Evolutionary conservation across 441 rosid species (phyloP).

Genomic region (Eruca vesicaria): DNA sequence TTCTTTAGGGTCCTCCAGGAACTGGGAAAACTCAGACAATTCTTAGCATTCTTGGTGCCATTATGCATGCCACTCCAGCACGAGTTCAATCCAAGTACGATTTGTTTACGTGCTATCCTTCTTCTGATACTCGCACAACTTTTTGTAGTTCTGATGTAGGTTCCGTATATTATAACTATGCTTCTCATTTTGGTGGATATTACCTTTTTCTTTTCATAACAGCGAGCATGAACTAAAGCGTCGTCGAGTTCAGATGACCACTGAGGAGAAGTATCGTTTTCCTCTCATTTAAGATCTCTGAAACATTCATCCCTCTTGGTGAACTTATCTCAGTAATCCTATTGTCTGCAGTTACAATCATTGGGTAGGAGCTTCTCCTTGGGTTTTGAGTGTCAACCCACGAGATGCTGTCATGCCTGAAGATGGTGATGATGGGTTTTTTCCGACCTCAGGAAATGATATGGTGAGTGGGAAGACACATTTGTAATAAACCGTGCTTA

Average conservation of each 20-base stretch:
- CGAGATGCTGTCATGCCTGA: conserved; percentile 81
- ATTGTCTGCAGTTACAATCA: conserved; percentile 56
- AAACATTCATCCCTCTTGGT: neutral
- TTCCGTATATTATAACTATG: neutral
- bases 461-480: conserved; percentile 52
- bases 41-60: conserved; percentile 89
- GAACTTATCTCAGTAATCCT: conserved; percentile 19
- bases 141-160: neutral
- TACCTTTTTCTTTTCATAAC: conserved; percentile 16
- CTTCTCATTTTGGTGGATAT: conserved; percentile 10
- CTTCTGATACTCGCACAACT: neutral
- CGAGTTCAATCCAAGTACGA: conserved; percentile 69
- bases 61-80: conserved; percentile 93
- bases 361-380: conserved; percentile 86
- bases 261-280: conserved; percentile 70
- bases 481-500: neutral
- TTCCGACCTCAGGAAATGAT: conserved; percentile 90
- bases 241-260: conserved; percentile 56
- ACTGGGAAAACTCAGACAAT: conserved; percentile 98
- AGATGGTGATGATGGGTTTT: conserved; percentile 88
- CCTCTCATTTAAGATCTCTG: conserved; percentile 9
- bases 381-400: conserved; percentile 73
- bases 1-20: conserved; percentile 96
- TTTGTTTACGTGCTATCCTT: conserved; percentile 4
- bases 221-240: conserved; percentile 53